Evolutionary conservation across 495 filamentous ascomycete genomes (phyloP).

Genomic region (Hyphodiscus hymeniophilus): DNA sequence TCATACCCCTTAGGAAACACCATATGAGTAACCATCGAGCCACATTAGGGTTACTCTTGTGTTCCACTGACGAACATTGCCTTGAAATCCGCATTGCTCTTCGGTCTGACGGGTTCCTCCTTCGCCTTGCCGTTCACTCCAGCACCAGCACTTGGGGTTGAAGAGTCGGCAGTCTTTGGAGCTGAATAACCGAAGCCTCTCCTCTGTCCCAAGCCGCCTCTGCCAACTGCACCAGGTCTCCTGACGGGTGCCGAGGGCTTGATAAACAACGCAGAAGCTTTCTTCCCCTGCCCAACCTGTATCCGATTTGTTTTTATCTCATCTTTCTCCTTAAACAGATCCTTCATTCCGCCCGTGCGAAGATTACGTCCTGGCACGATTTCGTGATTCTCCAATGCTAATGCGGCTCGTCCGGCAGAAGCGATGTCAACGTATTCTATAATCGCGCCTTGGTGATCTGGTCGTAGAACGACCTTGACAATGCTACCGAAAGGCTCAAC

Average conservation of each 20-base stretch:
- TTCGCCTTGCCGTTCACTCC: slow-evolving; percentile 20
- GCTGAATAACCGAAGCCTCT: slow-evolving; percentile 40
- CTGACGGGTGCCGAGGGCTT: slow-evolving; percentile 44
- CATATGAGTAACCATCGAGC: no score
- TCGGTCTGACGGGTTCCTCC: slow-evolving; percentile 30
- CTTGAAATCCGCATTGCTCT: slow-evolving; percentile 87
- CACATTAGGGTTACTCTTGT: slow-evolving; percentile 5
- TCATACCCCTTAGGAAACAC: no score
- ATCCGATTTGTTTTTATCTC: slow-evolving; percentile 42
- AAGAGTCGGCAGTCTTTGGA: slow-evolving; percentile 26
- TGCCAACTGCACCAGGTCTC: slow-evolving; percentile 46
- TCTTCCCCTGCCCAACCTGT: slow-evolving; percentile 33
- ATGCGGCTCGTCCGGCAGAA: slow-evolving; percentile 62
- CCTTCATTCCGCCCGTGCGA: slow-evolving; percentile 56
- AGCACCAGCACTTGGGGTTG: slow-evolving; percentile 12
- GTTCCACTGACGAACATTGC: slow-evolving; percentile 51
- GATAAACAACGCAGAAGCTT: slow-evolving; percentile 31
- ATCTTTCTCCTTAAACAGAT: slow-evolving; percentile 52
- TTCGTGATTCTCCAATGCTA: slow-evolving; percentile 66
- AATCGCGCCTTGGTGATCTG: slow-evolving; percentile 78
- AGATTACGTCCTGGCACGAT: slow-evolving; percentile 57
- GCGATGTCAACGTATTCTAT: slow-evolving; percentile 68
- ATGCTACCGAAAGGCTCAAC: slow-evolving; percentile 56
- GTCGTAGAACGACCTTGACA: slow-evolving; percentile 60
- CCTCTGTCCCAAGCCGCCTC: slow-evolving; percentile 49